Conservation (phyloP, 2,329 filamentous ascomycete species). For the Colletotrichum graminicola region DNA sequence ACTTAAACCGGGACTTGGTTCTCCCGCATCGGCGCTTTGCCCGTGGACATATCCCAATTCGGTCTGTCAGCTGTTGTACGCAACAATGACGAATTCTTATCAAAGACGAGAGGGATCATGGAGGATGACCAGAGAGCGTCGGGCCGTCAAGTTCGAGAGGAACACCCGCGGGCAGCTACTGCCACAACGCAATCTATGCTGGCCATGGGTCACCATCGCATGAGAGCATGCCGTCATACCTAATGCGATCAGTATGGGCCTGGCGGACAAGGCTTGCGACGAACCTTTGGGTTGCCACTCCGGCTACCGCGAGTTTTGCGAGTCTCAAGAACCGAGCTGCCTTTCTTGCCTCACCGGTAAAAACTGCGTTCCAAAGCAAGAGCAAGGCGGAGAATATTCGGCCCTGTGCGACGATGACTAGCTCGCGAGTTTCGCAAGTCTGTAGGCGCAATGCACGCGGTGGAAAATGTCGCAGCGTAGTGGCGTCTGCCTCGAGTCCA, state of each 20-base stretch:
- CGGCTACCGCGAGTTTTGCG: slow-evolving; percentile 6
- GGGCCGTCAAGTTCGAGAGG: neutral
- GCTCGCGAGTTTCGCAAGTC: slow-evolving; percentile 17
- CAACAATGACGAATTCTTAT: neutral
- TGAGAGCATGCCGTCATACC: slow-evolving; percentile 18
- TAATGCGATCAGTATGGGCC: slow-evolving; percentile 10
- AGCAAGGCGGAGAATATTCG: slow-evolving; percentile 1
- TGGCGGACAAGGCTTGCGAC: slow-evolving; percentile 15
- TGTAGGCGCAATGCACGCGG: neutral
- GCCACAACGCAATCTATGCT: slow-evolving; percentile 9
- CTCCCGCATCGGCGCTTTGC: neutral
- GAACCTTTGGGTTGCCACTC: slow-evolving; percentile 13
- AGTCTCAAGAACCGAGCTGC: neutral
- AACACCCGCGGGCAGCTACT: neutral
- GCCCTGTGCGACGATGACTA: slow-evolving; percentile 16
- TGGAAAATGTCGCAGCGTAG: neutral
- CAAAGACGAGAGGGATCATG: neutral
- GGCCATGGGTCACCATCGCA: slow-evolving; percentile 15
- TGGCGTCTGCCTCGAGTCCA: neutral
- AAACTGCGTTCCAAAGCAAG: neutral
- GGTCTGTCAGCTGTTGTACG: neutral
- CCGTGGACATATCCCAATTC: neutral
- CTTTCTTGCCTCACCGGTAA: slow-evolving; percentile 13
- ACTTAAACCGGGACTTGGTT: neutral
- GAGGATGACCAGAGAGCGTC: neutral